Evolutionary conservation across 2,329 filamentous ascomycete species (phyloP), one percentile per base, ranked within the genome.

Genomic region (Ceratocystis albifundus): DNA sequence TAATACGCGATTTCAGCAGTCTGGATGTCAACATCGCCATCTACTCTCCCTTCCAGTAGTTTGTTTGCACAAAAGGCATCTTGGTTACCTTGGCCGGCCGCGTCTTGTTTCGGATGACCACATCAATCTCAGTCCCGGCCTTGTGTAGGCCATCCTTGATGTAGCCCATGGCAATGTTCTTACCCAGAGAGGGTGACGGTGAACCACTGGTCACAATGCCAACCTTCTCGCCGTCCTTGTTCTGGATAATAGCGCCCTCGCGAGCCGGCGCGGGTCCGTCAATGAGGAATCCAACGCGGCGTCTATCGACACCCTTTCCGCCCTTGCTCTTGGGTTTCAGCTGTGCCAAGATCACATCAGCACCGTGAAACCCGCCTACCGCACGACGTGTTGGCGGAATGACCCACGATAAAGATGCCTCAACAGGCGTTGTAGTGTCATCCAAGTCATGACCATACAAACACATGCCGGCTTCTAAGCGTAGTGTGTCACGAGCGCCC

Each of bases 401-500:
- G 72, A 96, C 84, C 93, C 94, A 99, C 70, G 75, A 73, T 41
- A 85, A 79, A 15, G 75, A 79, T 41, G 76, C 83, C 75, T 85
- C 83, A 69, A 82, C 80, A 17, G 82, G 82, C 17, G 82, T 84
- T 20, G 80, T 84, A n/a, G 76, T 75, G 74, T 96, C 93, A 74
- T 95, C 86, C 46, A 99, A 83, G 75, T 99, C 94, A 77, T 97
- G 90, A n/a, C 94, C 94, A 77, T 99, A 99, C n/a, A 99, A 82
- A 76, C 94, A 99, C 93, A 99, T 96, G 69, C 94, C 94, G 0
- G 94, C 94, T 78, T 99, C 94, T 36, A 99, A 85, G 61, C 94
- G 87, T 68, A 99, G 84, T 69, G 88, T 95, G 76, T 99, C 94
- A 70, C 94, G 85, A 1, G 94, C 90, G 8, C 92, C 94, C 0